A percentile compares a stretch with the other conserved stretches of the same genome.
Conservation (phyloP, 306 rosid genomes). For the Canavalia gladiata region DNA sequence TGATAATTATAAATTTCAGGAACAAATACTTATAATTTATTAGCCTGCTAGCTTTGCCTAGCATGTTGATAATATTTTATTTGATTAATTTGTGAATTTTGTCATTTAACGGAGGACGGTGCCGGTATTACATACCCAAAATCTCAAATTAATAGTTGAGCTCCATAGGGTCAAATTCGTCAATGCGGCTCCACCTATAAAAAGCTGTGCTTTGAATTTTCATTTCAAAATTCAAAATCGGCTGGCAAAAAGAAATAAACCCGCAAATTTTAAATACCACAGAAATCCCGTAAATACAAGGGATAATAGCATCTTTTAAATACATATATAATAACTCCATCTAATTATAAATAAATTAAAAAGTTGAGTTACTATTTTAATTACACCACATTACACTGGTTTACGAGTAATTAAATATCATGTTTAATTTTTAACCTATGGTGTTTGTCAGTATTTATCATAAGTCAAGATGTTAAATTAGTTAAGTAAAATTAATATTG, state of each 20-base stretch:
- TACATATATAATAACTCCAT: neutral
- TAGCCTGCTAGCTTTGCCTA: neutral
- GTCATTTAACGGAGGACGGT: slow-evolving; percentile 26
- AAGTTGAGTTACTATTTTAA: neutral
- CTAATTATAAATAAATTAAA: neutral
- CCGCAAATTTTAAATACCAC: neutral
- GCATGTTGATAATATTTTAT: neutral
- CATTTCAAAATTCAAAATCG: slow-evolving; percentile 42
- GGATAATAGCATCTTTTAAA: neutral
- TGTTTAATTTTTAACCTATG: too few relatives aligned
- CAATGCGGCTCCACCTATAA: neutral
- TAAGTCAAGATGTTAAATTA: too few relatives aligned
- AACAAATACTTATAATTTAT: neutral
- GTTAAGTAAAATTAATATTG: too few relatives aligned
- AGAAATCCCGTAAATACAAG: neutral
- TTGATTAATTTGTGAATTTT: slow-evolving; percentile 9
- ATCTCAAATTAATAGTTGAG: neutral
- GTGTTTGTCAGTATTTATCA: too few relatives aligned
- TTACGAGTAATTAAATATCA: too few relatives aligned
- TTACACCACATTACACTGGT: neutral
- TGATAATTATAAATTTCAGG: slow-evolving; percentile 12
- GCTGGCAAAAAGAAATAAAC: slow-evolving; percentile 1
- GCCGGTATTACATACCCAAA: neutral
- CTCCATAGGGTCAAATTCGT: slow-evolving; percentile 45
- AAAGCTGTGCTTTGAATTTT: neutral